phyloP scores from a whole-genome alignment of 306 rosid species.

The Pachyrhizus erosus region DNA sequence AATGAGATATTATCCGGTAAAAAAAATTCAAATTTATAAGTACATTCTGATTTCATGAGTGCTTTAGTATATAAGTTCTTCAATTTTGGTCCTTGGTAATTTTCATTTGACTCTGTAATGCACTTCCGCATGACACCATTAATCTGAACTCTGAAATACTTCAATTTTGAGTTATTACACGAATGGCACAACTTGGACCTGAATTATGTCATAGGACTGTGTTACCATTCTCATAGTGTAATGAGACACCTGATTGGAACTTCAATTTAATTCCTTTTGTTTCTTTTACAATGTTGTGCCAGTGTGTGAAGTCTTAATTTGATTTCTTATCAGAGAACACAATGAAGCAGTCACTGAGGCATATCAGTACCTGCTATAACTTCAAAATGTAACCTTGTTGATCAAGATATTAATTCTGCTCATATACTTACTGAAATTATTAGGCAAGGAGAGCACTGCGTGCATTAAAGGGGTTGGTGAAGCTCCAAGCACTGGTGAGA shows the following conservation, averaged over 20 bases:
- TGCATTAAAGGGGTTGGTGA: constrained; percentile 89
- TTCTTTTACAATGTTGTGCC: not conserved
- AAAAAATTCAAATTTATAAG: not conserved
- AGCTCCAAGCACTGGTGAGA: constrained; percentile 86
- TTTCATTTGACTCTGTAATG: not conserved
- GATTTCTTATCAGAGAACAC: not conserved
- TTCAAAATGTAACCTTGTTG: not conserved
- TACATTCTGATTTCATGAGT: not conserved
- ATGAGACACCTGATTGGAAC: not conserved
- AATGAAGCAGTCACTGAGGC: not conserved
- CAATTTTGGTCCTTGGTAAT: not conserved
- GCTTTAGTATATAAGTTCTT: not conserved
- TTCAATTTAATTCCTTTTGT: not conserved
- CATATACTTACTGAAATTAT: not conserved
- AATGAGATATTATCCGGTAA: not conserved
- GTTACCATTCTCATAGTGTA: not conserved
- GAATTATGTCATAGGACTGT: not conserved
- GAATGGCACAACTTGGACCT: constrained; percentile 9
- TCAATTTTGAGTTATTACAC: not conserved
- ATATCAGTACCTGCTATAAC: not conserved
- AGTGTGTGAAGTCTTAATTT: not conserved
- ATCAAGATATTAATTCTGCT: not conserved
- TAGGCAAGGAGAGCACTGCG: constrained; percentile 90
- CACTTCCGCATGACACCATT: not conserved
- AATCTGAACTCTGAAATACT: not conserved